A percentile compares a stretch with the other conserved stretches of the same genome.
Conservation (phyloP, 768 basidiomycete species). For the Suillus tomentosus region DNA sequence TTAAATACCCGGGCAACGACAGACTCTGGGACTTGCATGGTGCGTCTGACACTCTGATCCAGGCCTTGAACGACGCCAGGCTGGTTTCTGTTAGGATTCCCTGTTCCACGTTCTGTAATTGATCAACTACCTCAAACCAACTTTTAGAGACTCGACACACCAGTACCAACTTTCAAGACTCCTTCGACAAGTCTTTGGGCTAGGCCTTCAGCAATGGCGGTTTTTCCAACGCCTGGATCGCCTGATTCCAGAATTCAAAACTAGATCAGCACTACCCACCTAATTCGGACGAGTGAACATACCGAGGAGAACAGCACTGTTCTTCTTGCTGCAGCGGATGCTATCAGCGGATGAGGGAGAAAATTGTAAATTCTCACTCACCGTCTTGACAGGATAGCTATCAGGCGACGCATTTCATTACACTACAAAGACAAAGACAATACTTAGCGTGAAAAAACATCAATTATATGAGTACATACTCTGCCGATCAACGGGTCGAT, state of each 20-base stretch:
- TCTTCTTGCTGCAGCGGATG: conserved; percentile 13
- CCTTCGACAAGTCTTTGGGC: conserved; percentile 9
- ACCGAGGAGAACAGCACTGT: conserved; percentile 15
- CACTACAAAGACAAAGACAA: background rate
- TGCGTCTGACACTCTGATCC: background rate
- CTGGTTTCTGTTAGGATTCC: background rate
- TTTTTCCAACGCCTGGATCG: conserved; percentile 14
- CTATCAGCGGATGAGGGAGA: background rate
- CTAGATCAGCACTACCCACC: background rate
- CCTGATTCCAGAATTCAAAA: background rate
- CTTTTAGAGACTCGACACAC: background rate
- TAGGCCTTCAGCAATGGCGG: conserved; percentile 12
- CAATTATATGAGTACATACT: background rate
- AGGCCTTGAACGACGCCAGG: background rate
- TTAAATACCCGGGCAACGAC: conserved; percentile 14
- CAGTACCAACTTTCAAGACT: conserved; percentile 1
- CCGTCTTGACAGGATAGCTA: conserved; percentile 6
- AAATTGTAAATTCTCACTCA: background rate
- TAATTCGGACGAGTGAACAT: background rate
- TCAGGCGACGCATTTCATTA: conserved; percentile 6
- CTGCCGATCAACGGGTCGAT: conserved; percentile 14
- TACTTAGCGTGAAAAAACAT: background rate
- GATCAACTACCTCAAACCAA: background rate
- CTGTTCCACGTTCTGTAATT: background rate
- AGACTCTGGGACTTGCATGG: conserved; percentile 11